A percentile compares a stretch with the other conserved stretches of the same genome.
Conservation (phyloP, 148 eudicot genomes). For the Chenopodium quinoa region DNA sequence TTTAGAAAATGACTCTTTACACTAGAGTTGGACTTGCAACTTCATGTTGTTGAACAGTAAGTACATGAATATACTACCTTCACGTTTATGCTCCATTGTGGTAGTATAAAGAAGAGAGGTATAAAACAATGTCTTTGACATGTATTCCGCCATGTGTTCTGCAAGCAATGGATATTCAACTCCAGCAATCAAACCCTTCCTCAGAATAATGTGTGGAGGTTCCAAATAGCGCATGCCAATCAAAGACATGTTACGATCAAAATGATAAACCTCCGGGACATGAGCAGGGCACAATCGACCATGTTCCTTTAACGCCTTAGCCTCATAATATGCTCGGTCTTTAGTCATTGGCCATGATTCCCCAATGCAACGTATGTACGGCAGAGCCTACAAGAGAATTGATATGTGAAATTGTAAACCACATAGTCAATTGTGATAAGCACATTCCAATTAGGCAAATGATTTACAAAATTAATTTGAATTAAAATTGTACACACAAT, state of each 20-base stretch:
- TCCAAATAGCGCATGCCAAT: conserved; percentile 96
- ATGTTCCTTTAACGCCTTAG: conserved; percentile 60
- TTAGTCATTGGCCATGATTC: conserved; percentile 97
- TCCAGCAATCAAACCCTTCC: conserved; percentile 94
- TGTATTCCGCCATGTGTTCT: conserved; percentile 75
- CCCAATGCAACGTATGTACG: conserved; percentile 89
- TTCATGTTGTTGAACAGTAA: not conserved
- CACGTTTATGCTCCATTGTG: conserved; percentile 80
- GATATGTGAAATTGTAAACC: not conserved
- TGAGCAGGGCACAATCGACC: conserved; percentile 77
- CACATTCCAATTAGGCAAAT: not conserved
- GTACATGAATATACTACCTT: conserved; percentile 38
- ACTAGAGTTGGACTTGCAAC: not conserved
- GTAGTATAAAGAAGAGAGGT: conserved; percentile 86
- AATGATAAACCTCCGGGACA: conserved; percentile 94
- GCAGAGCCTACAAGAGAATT: conserved; percentile 63
- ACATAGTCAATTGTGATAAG: not conserved
- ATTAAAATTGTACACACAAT: not conserved
- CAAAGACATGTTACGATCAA: conserved; percentile 78
- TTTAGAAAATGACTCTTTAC: not conserved
- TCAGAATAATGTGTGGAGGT: conserved; percentile 92
- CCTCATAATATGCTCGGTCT: conserved; percentile 92
- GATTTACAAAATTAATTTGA: not conserved
- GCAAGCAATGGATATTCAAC: conserved; percentile 85
- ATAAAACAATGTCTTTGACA: conserved; percentile 77